Conservation (phyloP, 192 early-diverging fungal species). For the Geranomyces michiganensis region DNA sequence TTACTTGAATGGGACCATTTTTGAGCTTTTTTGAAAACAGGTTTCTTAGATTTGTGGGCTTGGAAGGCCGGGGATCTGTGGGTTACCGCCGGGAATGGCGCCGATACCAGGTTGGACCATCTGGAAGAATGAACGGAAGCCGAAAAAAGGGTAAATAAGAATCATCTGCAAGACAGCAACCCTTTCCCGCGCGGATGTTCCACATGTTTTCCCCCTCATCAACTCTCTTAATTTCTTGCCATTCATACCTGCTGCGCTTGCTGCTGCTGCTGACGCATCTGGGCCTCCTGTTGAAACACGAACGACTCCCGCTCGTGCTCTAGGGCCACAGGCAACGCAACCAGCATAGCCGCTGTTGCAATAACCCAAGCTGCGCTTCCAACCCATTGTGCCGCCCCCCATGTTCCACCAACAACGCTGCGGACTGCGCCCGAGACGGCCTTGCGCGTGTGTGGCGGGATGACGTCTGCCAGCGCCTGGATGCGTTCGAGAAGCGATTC, state of each 20-base stretch:
- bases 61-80: conserved; percentile 23
- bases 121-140: background rate
- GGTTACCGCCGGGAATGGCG: conserved; percentile 20
- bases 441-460: conserved; percentile 74
- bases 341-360: conserved; percentile 79
- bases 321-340: conserved; percentile 82
- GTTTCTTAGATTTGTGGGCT: background rate
- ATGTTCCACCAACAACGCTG: conserved; percentile 40
- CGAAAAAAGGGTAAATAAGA: background rate
- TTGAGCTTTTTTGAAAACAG: background rate
- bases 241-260: conserved; percentile 41
- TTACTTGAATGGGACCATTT: background rate
- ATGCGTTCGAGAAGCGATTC: conserved; percentile 85
- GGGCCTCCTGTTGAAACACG: conserved; percentile 78
- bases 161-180: background rate
- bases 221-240: background rate
- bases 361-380: conserved; percentile 89
- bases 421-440: conserved; percentile 29
- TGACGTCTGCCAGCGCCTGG: conserved; percentile 82
- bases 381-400: conserved; percentile 66
- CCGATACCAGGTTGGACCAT: conserved; percentile 33
- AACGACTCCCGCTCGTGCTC: conserved; percentile 88
- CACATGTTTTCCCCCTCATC: background rate
- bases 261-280: conserved; percentile 37
- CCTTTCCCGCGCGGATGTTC: background rate